These are phyloP conservation scores for Psophocarpus tetragonolobus DNA, from an alignment of 306 rosid genomes.

Conservation along the genomic window DNA sequence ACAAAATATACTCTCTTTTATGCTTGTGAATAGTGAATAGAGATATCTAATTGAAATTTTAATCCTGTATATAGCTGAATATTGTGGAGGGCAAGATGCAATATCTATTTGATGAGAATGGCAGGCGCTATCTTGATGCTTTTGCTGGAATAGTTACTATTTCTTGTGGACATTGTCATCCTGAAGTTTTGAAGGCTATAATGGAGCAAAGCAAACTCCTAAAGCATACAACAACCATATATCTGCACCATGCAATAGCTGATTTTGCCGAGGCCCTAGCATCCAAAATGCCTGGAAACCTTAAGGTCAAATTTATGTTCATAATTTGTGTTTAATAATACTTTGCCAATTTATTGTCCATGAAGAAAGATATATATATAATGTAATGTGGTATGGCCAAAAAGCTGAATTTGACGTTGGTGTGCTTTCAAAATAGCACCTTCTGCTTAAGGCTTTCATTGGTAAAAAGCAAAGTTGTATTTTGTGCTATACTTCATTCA, in stretches of 20 bases:
- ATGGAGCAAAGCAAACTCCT: conserved; percentile 66
- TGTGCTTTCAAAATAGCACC: neutral
- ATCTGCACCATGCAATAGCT: conserved; percentile 64
- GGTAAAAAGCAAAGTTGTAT: neutral
- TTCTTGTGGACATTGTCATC: conserved; percentile 76
- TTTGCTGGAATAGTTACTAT: conserved; percentile 76
- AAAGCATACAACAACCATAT: conserved; percentile 71
- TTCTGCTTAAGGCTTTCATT: neutral
- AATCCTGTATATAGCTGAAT: conserved; percentile 43
- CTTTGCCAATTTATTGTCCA: neutral
- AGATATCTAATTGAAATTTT: conserved; percentile 14
- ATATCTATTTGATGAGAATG: conserved; percentile 65
- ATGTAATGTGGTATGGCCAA: neutral
- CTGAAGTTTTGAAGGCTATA: conserved; percentile 53
- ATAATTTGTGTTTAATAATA: too few relatives aligned
- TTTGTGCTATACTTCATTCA: neutral
- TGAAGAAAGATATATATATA: neutral
- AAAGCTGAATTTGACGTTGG: neutral
- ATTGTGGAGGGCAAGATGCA: conserved; percentile 82
- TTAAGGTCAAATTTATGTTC: conserved; percentile 44
- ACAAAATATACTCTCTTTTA: neutral
- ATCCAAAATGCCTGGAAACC: conserved; percentile 68
- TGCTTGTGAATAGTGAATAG: neutral
- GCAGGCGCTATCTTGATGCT: conserved; percentile 72
- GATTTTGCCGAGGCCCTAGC: conserved; percentile 74